Base-by-base conservation (phyloP, 164 flowering plant genomes). In the Berberis vulgaris region DNA sequence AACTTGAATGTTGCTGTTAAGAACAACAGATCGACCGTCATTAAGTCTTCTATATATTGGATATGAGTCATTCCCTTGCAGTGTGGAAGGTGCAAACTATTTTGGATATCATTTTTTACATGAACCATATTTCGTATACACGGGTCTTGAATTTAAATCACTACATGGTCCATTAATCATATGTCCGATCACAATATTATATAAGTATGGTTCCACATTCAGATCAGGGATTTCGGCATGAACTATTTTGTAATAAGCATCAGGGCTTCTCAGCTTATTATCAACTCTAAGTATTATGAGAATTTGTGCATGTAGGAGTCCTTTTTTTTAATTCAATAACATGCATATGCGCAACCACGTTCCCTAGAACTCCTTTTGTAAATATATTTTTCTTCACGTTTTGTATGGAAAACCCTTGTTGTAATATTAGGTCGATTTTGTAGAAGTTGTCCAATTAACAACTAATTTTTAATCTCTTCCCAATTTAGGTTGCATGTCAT, bases 11-110 rank as follows among this genome's bases (percentile, higher is more conserved):
- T 49, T 11, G 6, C 1, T 11, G 11, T 49, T 49, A 0, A 6
- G 6, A 11, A 6, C 11, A 49, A 26, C 26, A 26, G 26, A 26
- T 26, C 0, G 26, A 26, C 26, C 26, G 26, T 26, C 26, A 26
- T 26, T 49, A 49, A 0, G 55, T 49, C 55, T 13, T 49, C 55
- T 47, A 49, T 62, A 64, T 40, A 54, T 53, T 1, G 66, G 66
- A 46, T 54, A 64, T 5, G 58, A 53, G 9, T 64, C 59, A 42
- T 43, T 64, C 1, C 49, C 58, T 42, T 53, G 59, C 1, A 44
- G 2, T 2, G 49, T 64, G 0, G n/a, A 5, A 40, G 45, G 12
- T 9, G 49, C 5, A 26, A 52, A 54, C 2, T 12, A 41, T 3
- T 44, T 42, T 6, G 63, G 49, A 13, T 10, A 60, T 1, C 0